Evolutionary conservation across 306 rosid genomes (phyloP).

Genomic region (Crotalaria pallida): DNA sequence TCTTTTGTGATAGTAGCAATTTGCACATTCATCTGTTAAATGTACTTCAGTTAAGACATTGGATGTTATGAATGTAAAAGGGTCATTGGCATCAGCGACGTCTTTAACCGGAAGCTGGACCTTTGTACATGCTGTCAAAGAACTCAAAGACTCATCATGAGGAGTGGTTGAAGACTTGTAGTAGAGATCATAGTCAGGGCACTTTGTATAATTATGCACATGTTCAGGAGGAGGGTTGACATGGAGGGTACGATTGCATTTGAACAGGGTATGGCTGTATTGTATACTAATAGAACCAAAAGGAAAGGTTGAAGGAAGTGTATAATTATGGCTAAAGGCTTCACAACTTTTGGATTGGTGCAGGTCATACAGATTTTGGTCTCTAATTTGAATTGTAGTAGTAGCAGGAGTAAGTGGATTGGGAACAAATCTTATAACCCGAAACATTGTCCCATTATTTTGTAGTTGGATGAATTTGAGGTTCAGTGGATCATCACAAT

Average conservation of each 20-base stretch:
- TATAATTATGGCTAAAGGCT: constrained; percentile 10
- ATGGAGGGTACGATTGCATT: constrained; percentile 25
- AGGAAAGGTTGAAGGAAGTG: constrained; percentile 1
- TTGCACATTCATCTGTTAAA: not conserved
- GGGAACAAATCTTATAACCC: rapidly evolving
- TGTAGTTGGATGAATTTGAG: not conserved
- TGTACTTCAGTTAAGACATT: not conserved
- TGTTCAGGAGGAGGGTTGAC: rapidly evolving
- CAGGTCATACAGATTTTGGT: not conserved
- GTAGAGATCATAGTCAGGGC: not conserved
- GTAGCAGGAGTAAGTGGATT: not conserved
- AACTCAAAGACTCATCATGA: not conserved
- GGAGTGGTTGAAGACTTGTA: rapidly evolving
- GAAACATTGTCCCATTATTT: constrained; percentile 2
- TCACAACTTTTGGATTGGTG: constrained; percentile 18
- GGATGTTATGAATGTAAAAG: constrained; percentile 13
- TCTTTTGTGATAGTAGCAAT: too few relatives aligned
- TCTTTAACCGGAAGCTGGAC: constrained; percentile 30
- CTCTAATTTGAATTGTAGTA: constrained; percentile 10
- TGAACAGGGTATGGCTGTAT: not conserved
- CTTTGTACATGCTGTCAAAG: constrained; percentile 19
- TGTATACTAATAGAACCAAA: not conserved
- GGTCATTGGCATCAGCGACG: not conserved
- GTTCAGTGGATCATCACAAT: not conserved
- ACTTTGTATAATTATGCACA: not conserved